These are phyloP conservation scores for Platanthera zijinensis DNA, from an alignment of 106 monocot genomes.

Conservation along the genomic window DNA sequence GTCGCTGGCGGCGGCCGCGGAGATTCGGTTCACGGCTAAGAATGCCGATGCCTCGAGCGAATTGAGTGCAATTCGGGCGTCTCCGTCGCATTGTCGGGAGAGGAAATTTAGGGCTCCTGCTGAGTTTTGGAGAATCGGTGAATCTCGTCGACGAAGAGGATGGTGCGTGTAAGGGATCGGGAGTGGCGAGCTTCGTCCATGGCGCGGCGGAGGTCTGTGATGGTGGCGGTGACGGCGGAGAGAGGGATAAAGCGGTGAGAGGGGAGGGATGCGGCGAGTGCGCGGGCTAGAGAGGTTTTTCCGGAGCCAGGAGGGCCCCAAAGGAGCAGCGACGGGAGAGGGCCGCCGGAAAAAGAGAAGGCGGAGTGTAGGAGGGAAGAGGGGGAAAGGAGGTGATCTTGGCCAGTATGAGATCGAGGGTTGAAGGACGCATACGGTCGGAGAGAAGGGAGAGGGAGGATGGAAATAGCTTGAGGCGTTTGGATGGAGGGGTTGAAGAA, in stretches of 20 bases:
- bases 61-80: slow-evolving; percentile 74
- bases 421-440: slow-evolving; percentile 64
- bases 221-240: slow-evolving; percentile 67
- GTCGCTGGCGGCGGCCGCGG: neutral
- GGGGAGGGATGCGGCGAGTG: slow-evolving; percentile 33
- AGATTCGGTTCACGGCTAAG: slow-evolving; percentile 13
- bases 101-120: slow-evolving; percentile 53
- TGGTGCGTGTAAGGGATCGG: slow-evolving; percentile 22
- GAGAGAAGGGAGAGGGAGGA: slow-evolving; percentile 36
- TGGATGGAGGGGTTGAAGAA: neutral
- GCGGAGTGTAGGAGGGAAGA: slow-evolving; percentile 29
- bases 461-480: slow-evolving; percentile 11
- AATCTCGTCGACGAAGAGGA: slow-evolving; percentile 82
- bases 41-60: slow-evolving; percentile 50
- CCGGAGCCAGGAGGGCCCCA: slow-evolving; percentile 85
- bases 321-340: slow-evolving; percentile 57
- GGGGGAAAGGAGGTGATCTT: slow-evolving; percentile 62
- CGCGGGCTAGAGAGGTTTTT: slow-evolving; percentile 75
- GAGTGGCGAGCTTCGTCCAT: slow-evolving; percentile 31
- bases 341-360: neutral
- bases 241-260: slow-evolving; percentile 48
- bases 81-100: slow-evolving; percentile 64
- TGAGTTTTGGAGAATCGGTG: slow-evolving; percentile 67
- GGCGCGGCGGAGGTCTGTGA: slow-evolving; percentile 50
- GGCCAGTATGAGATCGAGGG: slow-evolving; percentile 51